Evolutionary conservation across 2,329 filamentous ascomycete species (phyloP), one percentile per base, ranked within the genome.

Genomic region (Aspergillus sp.): DNA sequence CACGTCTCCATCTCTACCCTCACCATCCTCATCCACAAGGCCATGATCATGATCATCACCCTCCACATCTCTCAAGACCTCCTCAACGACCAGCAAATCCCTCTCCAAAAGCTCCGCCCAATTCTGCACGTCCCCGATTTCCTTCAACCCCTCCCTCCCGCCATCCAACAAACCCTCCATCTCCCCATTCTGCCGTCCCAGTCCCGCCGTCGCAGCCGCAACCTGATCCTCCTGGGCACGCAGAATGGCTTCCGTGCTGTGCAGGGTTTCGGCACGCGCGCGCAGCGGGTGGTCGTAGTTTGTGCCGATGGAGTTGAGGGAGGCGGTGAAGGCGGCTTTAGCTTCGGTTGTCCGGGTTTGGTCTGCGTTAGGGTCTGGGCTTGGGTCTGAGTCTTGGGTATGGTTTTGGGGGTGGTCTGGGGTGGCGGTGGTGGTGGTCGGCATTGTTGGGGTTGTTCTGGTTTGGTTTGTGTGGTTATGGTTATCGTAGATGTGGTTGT

Each of bases 71-170:
- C 30, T 32, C 30, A 71, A 54, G 50, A 65, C 64, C 54, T 72
- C 69, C 60, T 73, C 71, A 19, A 72, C 54, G 48, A 69, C 59
- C 51, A 69, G 56, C 43, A 74, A 53, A 61, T 74, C 72, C 51
- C 68, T 57, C 58, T 74, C 80, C 57, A 83, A 72, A 68, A 81
- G 70, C 68, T 82, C 79, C 19, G 79, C 77, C 78, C 79, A 82
- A 56, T 81, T 81, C 69, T 82, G 79, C 49, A 82, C 69, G 55
- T 82, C 78, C n/a, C 80, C 80, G 51, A 82, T 72, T 62, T 81
- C 78, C 61, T 81, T 81, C 51, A 83, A 56, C 46, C 76, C 77
- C 55, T 75, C 74, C 7, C 73, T 71, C 50, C 74, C 75, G 53
- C 71, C 72, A 50, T 79, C 76, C 27, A 75, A 69, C 44, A 80